Evolutionary conservation across 1,139 yeast species (phyloP).

Genomic region (Eremothecium gossypii): DNA sequence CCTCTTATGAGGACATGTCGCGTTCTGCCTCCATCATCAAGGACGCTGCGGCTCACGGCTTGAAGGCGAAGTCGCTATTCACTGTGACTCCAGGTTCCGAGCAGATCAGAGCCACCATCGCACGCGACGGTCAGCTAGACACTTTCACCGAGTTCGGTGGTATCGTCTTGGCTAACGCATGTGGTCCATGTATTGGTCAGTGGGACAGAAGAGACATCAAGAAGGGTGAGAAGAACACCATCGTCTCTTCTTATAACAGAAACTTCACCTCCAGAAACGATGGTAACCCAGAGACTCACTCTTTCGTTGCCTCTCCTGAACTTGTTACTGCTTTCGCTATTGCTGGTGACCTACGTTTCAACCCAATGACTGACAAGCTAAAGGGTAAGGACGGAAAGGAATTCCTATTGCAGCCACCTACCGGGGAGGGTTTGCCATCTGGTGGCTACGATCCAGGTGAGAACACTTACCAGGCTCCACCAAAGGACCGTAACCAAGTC

Average conservation of each 20-base stretch:
- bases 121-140: constrained; percentile 80
- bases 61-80: constrained; percentile 86
- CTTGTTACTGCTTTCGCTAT: constrained; percentile 93
- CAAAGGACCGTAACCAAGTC: constrained; percentile 72
- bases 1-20: constrained; percentile 96
- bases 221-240: constrained; percentile 66
- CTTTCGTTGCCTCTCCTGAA: constrained; percentile 97
- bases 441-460: constrained; percentile 91
- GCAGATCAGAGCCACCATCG: constrained; percentile 94
- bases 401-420: constrained; percentile 84
- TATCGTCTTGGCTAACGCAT: constrained; percentile 86
- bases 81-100: constrained; percentile 98
- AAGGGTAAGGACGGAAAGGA: constrained; percentile 93
- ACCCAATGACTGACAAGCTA: constrained; percentile 93
- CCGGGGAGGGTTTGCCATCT: constrained; percentile 88
- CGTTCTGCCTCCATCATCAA: constrained; percentile 80
- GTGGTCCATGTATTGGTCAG: constrained; percentile 99
- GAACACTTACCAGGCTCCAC: constrained; percentile 98
- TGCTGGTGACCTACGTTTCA: constrained; percentile 96
- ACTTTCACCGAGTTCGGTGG: constrained; percentile 83
- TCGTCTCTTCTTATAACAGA: constrained; percentile 92
- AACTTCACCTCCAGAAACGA: constrained; percentile 97
- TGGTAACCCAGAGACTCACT: constrained; percentile 97
- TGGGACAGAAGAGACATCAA: constrained; percentile 79
- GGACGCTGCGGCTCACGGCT: constrained; percentile 78